These are phyloP conservation scores for Fraxinus xanthoxyloides DNA, from an alignment of 305 asterid species.

Conservation along the genomic window DNA sequence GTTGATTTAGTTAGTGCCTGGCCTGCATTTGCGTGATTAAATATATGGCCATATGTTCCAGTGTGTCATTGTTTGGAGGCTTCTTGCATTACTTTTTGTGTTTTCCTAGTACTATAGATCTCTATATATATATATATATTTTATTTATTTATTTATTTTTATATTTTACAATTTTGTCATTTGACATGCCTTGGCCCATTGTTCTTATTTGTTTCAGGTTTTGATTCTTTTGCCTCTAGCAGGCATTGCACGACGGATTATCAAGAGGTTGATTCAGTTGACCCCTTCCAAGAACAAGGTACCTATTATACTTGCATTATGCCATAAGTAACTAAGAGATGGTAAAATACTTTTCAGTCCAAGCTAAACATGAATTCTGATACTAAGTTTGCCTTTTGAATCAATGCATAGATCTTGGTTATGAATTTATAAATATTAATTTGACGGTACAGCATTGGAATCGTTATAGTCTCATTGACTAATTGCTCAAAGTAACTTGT, in stretches of 20 bases:
- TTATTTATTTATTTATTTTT: too few relatives aligned
- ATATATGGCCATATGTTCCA: not conserved
- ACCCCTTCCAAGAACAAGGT: conserved; percentile 88
- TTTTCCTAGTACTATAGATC: not conserved
- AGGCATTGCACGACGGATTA: conserved; percentile 74
- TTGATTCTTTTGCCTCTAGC: conserved; percentile 85
- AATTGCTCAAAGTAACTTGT: not conserved
- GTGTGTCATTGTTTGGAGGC: not conserved
- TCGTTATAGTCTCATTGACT: not conserved
- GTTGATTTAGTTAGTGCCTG: not conserved
- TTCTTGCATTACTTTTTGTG: not conserved
- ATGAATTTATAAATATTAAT: not conserved
- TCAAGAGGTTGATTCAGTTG: conserved; percentile 75
- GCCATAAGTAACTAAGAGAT: conserved; percentile 14
- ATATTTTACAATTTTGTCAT: conserved; percentile 8
- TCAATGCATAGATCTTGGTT: not conserved
- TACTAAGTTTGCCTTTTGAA: not conserved
- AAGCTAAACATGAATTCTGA: conserved; percentile 13
- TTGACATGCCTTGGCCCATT: not conserved
- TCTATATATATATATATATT: too few relatives aligned
- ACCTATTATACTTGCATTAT: conserved; percentile 16
- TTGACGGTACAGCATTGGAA: not conserved
- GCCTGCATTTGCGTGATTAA: not conserved
- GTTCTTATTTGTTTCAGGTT: conserved; percentile 46
- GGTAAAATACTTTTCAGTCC: not conserved